phyloP scores from a whole-genome alignment of 148 eudicot species.

The Cornus controversa region DNA sequence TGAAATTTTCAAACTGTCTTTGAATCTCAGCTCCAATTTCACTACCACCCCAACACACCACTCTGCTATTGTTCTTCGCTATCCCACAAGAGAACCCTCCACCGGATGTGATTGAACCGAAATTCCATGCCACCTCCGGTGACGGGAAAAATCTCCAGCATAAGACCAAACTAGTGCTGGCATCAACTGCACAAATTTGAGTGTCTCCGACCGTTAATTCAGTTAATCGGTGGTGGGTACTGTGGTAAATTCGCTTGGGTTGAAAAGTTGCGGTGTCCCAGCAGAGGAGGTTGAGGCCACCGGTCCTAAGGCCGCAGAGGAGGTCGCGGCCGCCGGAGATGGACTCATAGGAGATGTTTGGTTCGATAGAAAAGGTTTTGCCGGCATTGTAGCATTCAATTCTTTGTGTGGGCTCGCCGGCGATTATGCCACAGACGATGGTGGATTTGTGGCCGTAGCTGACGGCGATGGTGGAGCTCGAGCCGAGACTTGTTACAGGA shows the following conservation, averaged over 20 bases:
- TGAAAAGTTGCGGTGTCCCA: conserved; percentile 41
- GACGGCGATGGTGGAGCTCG: conserved; percentile 43
- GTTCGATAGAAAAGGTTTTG: conserved; percentile 19
- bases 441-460: conserved; percentile 20
- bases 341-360: conserved; percentile 40
- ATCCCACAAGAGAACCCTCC: conserved; percentile 57
- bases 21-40: conserved; percentile 46
- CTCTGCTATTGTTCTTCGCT: conserved; percentile 26
- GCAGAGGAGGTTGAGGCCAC: conserved; percentile 43
- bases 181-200: conserved; percentile 48
- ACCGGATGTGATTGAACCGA: conserved; percentile 43
- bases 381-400: conserved; percentile 44
- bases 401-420: conserved; percentile 38
- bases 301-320: conserved; percentile 44
- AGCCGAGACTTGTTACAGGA: conserved; percentile 33
- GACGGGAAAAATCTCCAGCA: conserved; percentile 45
- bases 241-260: conserved; percentile 26
- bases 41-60: conserved; percentile 53
- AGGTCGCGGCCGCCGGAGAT: conserved; percentile 46
- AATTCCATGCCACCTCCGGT: conserved; percentile 20
- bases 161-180: conserved; percentile 17
- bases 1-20: conserved; percentile 34
- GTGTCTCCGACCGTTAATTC: conserved; percentile 33
- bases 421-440: conserved; percentile 49
- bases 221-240: conserved; percentile 18